phyloP scores from a whole-genome alignment of 352 stramenopile species.

The Globisporangium iwayamae region DNA sequence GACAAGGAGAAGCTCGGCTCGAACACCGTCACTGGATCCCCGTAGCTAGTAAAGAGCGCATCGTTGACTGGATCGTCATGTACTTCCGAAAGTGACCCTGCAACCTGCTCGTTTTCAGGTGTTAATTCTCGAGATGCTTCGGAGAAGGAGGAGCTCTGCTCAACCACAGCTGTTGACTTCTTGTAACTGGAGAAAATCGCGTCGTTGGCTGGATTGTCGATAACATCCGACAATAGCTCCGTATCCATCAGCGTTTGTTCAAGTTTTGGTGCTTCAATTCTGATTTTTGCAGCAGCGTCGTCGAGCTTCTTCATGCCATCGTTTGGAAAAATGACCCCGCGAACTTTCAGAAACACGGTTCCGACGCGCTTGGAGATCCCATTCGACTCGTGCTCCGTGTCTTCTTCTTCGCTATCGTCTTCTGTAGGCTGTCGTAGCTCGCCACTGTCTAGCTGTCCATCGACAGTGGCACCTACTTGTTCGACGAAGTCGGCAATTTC shows the following conservation, averaged over 20 bases:
- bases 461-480: background rate
- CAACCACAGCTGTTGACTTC: background rate
- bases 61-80: background rate
- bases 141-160: background rate
- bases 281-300: background rate
- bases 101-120: background rate
- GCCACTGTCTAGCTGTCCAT: background rate
- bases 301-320: background rate
- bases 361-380: background rate
- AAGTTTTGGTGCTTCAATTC: background rate
- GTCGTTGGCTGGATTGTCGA: background rate
- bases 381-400: background rate
- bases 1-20: background rate
- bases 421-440: background rate
- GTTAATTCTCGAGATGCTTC: background rate
- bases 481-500: background rate
- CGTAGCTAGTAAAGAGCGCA: background rate
- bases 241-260: background rate
- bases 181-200: background rate
- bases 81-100: background rate
- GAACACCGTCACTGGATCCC: background rate
- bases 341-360: slow-evolving; percentile 4
- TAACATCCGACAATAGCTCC: background rate
- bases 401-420: background rate
- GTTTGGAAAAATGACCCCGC: background rate